Evolutionary conservation across 2,329 filamentous ascomycete genomes (phyloP).

Genomic region (Alternaria ventricosa): DNA sequence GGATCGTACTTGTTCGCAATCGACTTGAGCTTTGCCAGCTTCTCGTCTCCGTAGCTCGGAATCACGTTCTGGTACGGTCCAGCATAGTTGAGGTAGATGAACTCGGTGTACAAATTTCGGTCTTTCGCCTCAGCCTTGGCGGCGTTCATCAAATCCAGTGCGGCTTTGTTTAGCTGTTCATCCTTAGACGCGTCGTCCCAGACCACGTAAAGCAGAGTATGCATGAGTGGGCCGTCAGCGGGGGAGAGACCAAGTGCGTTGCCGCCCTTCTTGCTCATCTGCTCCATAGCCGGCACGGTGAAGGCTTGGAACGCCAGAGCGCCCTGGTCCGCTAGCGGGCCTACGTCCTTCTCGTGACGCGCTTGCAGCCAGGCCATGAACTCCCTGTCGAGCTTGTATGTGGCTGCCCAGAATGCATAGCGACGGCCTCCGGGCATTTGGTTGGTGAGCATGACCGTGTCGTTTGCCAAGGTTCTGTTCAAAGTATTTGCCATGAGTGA

Average conservation of each 20-base stretch:
- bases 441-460: constrained; percentile 45
- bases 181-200: constrained; percentile 29
- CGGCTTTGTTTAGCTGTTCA: constrained; percentile 14
- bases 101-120: constrained; percentile 26
- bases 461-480: constrained; percentile 17
- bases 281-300: constrained; percentile 14
- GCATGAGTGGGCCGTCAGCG: constrained; percentile 23
- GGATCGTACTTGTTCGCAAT: constrained; percentile 32
- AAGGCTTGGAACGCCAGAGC: constrained; percentile 19
- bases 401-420: constrained; percentile 32
- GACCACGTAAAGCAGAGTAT: constrained; percentile 22
- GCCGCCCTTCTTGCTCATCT: constrained; percentile 27
- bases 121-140: constrained; percentile 19
- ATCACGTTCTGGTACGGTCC: constrained; percentile 52
- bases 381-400: constrained; percentile 27
- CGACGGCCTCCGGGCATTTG: constrained; percentile 42
- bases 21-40: constrained; percentile 30
- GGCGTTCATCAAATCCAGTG: constrained; percentile 15
- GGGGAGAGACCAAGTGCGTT: constrained; percentile 28
- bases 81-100: constrained; percentile 58
- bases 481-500: constrained; percentile 7
- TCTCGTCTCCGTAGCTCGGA: constrained; percentile 50
- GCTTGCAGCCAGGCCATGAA: constrained; percentile 26
- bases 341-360: constrained; percentile 21
- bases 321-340: constrained; percentile 15